Percentiles rank a stretch among this genome's conserved stretches.
Conservation (phyloP, 2,329 filamentous ascomycete species). For the Neocucurbitaria cava region DNA sequence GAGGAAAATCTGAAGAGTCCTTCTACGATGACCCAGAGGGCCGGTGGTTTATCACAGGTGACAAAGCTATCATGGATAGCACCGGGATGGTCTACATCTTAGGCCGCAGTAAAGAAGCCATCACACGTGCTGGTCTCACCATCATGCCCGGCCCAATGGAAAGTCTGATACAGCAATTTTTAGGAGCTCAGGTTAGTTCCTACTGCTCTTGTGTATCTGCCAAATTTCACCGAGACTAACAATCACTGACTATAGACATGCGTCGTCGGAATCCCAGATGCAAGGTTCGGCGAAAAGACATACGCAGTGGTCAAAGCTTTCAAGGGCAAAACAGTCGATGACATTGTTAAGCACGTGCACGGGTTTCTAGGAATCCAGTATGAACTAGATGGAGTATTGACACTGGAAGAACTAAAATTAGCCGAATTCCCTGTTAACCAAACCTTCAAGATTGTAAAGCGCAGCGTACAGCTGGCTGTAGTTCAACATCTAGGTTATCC, state of each 20-base stretch:
- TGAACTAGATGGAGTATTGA: neutral
- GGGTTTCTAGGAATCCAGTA: neutral
- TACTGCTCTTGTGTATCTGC: neutral
- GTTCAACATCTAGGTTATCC: neutral
- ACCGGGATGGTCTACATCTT: constrained; percentile 1
- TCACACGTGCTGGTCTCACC: neutral
- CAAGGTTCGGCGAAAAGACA: neutral
- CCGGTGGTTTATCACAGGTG: constrained; percentile 1
- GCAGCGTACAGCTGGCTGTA: neutral
- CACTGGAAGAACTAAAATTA: neutral
- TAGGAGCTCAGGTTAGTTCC: constrained; percentile 1
- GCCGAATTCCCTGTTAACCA: neutral
- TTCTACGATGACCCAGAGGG: constrained; percentile 3
- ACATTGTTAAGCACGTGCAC: neutral
- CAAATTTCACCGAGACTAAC: neutral
- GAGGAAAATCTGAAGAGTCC: neutral
- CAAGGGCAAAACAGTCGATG: neutral
- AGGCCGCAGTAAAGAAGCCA: constrained; percentile 1
- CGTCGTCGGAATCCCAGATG: neutral
- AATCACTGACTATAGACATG: neutral
- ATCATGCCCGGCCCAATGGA: constrained; percentile 1
- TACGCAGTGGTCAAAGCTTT: neutral
- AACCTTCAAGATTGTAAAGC: neutral
- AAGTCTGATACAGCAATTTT: neutral
- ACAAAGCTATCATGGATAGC: constrained; percentile 2